Evolutionary conservation across 768 basidiomycete genomes (phyloP), one percentile per base, ranked within the genome.

Genomic region (Amanita subjunquillea): DNA sequence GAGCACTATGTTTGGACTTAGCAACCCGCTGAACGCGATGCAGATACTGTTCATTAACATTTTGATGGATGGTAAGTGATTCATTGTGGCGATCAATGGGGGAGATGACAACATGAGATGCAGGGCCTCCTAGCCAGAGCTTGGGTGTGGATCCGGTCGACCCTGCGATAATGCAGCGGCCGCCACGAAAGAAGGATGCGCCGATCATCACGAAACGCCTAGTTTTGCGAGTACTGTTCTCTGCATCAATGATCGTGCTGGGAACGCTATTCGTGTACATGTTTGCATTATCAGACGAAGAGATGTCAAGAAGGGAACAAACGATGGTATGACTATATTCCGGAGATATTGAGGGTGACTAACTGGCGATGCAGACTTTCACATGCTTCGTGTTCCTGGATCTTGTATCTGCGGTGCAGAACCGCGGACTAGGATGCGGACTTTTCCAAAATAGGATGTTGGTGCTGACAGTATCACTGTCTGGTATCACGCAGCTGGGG

Each of bases 11-110:
- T 81, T 98, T 60, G 83, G 87, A 12, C 74, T 96, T 32, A 84
- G 82, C 60, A 97, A 95, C 62, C 94, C 94, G 3, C 75, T 98
- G 56, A 98, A 98, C 61, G 85, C 94, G 3, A 97, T 97, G 93
- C 93, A 98, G 66, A 98, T 98, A 60, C 70, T 98, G n/a, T 98
- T 96, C 65, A 97, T 97, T 62, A 97, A 98, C 69, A 96, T 97
- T 63, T 78, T 98, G 45, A 98, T 98, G 94, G 95, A 98, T 58
- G 93, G 92, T 86, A 53, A 32, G 76, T 67, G 15, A 29, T 53
- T 23, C 42, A 39, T 12, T 50, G 17, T 38, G 30, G 7, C 45
- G 39, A 7, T n/a, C 43, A 38, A 34, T 9, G 48, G 4, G 36
- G 43, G n/a, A 57, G 46, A 42, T 42, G 48, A 45, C 22, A 7